phyloP scores from a whole-genome alignment of 1,284 basidiomycete genomes.

The Tilletiopsis washingtonensis region DNA sequence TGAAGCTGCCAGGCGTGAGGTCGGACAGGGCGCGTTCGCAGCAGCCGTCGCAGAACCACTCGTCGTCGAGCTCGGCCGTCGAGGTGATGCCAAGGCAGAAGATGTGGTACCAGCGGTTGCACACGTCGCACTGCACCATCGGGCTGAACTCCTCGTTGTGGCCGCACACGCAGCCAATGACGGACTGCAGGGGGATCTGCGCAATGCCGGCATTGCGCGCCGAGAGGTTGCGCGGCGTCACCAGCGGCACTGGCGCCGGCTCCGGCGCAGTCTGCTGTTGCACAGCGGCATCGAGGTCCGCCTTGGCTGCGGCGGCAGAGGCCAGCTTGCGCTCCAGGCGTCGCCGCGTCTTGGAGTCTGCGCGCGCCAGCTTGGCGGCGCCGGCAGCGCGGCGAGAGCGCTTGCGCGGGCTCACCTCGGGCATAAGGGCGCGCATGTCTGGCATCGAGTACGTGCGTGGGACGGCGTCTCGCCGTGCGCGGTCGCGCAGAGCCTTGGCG shows the following conservation, averaged over 20 bases:
- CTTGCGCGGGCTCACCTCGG: conserved; percentile 6
- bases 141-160: conserved; percentile 22
- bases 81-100: conserved; percentile 39
- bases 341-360: too few relatives aligned
- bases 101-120: conserved; percentile 44
- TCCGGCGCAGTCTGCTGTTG: background rate
- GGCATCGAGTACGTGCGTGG: background rate
- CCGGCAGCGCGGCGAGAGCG: conserved; percentile 5
- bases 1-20: background rate
- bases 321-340: background rate
- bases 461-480: conserved; percentile 3
- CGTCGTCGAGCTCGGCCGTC: conserved; percentile 37
- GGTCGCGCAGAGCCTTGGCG: conserved; percentile 34
- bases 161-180: conserved; percentile 30
- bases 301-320: background rate
- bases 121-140: conserved; percentile 47
- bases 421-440: conserved; percentile 5
- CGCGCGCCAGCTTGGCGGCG: background rate
- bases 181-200: conserved; percentile 13
- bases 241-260: background rate
- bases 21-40: background rate
- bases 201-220: conserved; percentile 15
- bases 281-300: background rate
- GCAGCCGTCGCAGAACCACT: conserved; percentile 38
- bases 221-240: conserved; percentile 11